These are phyloP conservation scores for Loxodes magnus DNA, from an alignment of 73 alveolate genomes.

Conservation along the genomic window DNA sequence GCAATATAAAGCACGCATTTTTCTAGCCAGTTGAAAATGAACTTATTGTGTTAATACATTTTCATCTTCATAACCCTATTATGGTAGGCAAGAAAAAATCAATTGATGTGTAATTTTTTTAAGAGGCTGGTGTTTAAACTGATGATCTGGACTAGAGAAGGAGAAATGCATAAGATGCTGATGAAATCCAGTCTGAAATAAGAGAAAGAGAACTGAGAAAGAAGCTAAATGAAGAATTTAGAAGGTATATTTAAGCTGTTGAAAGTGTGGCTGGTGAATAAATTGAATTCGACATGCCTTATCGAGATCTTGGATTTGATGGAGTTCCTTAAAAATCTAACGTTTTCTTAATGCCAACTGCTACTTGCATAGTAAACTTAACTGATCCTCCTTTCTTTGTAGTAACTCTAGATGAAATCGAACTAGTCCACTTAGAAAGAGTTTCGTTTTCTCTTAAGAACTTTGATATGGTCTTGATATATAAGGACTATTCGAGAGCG, in stretches of 20 bases:
- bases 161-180: constrained; percentile 63
- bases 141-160: constrained; percentile 75
- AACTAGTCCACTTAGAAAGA: constrained; percentile 78
- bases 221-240: constrained; percentile 61
- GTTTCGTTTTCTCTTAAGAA: constrained; percentile 75
- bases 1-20: constrained; percentile 81
- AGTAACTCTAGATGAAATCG: constrained; percentile 67
- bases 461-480: constrained; percentile 85
- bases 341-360: constrained; percentile 73
- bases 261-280: constrained; percentile 43
- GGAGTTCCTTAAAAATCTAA: constrained; percentile 79
- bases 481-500: constrained; percentile 64
- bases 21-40: constrained; percentile 84
- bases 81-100: constrained; percentile 75
- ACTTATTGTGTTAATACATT: constrained; percentile 77
- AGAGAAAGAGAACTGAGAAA: constrained; percentile 67
- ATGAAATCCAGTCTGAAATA: constrained; percentile 81
- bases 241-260: constrained; percentile 44
- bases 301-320: constrained; percentile 57
- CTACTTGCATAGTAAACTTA: constrained; percentile 66
- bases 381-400: constrained; percentile 87
- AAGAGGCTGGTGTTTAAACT: constrained; percentile 78
- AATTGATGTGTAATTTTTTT: constrained; percentile 68
- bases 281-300: constrained; percentile 86
- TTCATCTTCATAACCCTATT: constrained; percentile 70